Conservation (phyloP, 345 rosid genomes). For the Eucalyptus fibrosa region DNA sequence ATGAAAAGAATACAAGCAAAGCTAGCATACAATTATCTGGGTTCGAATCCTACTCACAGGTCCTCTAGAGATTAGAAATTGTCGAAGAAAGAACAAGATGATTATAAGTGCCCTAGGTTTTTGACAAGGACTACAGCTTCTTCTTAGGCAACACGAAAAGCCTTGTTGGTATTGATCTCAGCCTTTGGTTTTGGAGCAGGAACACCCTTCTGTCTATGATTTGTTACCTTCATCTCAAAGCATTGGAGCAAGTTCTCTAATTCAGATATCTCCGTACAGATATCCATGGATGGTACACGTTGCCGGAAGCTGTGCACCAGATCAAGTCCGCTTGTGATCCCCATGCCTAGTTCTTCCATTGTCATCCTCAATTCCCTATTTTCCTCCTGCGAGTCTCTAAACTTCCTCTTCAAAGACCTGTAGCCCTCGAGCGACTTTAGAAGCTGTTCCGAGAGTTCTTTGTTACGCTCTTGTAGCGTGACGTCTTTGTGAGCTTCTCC, state of each 20-base stretch:
- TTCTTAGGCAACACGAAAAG: not conserved
- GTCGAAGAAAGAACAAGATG: not conserved
- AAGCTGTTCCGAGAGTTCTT: slow-evolving; percentile 57
- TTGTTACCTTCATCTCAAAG: not conserved
- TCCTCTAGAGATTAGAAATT: not conserved
- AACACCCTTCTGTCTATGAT: not conserved
- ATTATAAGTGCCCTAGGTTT: not conserved
- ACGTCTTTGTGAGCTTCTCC: slow-evolving; percentile 11
- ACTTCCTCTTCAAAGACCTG: slow-evolving; percentile 47
- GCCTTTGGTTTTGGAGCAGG: not conserved
- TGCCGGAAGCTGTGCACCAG: slow-evolving; percentile 13
- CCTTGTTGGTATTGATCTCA: not conserved
- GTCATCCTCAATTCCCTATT: slow-evolving; percentile 3
- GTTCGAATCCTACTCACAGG: not conserved
- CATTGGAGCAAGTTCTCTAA: not conserved
- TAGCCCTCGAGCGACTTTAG: slow-evolving; percentile 59
- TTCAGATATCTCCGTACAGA: slow-evolving; percentile 1
- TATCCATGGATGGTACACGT: not conserved
- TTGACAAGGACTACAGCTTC: not conserved
- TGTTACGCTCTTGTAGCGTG: slow-evolving; percentile 45
- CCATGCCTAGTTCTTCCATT: slow-evolving; percentile 28
- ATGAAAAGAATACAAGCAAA: not conserved
- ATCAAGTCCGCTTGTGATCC: slow-evolving; percentile 20
- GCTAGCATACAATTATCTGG: not conserved
- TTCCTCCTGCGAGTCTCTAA: slow-evolving; percentile 41